Evolutionary conservation across 805 yeast genomes (phyloP), one percentile per base, ranked within the genome.

Genomic region (Zygoascus biomembranicola): DNA sequence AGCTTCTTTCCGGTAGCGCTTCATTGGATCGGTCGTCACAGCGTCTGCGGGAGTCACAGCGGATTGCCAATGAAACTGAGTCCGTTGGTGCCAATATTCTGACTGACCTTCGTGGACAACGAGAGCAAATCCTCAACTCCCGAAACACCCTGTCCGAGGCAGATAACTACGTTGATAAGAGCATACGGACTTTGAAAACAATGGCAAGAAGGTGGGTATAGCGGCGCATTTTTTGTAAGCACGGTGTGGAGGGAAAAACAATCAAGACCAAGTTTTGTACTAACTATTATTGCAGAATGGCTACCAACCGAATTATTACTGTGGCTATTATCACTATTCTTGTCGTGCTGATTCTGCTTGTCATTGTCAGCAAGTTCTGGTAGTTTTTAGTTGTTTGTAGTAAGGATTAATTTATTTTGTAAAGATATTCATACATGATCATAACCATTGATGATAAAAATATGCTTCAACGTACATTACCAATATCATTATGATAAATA

Each of bases 61-160:
- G 97, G 60, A 76, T 90, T 2, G 99, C 98, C 6, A 74, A 86
- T 51, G 99, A 94, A 61, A 90, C 99, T 0, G 99, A 94, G 69
- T 76, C 77, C 32, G 82, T 94, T 50, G 99, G 99, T 1, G 88
- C 97, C 13, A 85, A 86, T 59, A 94, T 94, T 51, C 77, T 94
- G 71, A 82, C 82, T 62, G 96, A 92, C 66, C 73, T 94, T 59
- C 77, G 97, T 56, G 84, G 96, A 26, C 99, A 94, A 72, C 76
- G 99, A 55, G 99, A 94, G 64, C 97, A 95, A 64, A 79, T 94
- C 45, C 73, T 81, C 52, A 89, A 90, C 62, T 81, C 96, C 20
- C 80, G 97, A 68, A 87, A 85, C 62, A 87, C 96, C 0, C 73
- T 94, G 50, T 79, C 79, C 69, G 92, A 90, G 57, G 98, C 98